Evolutionary conservation across 2,329 filamentous ascomycete genomes (phyloP), one percentile per base, ranked within the genome.

Genomic region (Sclerotiophoma versabilis): DNA sequence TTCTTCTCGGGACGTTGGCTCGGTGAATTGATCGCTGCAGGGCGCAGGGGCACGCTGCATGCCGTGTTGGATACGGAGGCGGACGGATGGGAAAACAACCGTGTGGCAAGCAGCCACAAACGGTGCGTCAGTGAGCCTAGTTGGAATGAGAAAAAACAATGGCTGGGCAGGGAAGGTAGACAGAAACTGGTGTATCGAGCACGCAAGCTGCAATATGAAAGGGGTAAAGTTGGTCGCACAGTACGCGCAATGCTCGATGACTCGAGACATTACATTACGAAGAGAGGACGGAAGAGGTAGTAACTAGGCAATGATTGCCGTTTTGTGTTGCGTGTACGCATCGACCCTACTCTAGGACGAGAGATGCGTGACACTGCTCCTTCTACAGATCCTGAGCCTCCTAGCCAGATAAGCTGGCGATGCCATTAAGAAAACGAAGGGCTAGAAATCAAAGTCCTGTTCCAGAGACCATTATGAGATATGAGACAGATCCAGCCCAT

Each of bases 401-500:
- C 30, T 30, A 23, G 45, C 51, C 39, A 49, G 39, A 17, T 25
- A 46, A 29, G 41, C 34, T 26, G 51, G 45, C 34, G 27, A 41
- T 45, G 41, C 45, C 39, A 49, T 46, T 30, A 45, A 32, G 46
- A 49, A 49, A 49, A 49, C 12, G 45, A 49, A 45, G 34, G 10
- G 45, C 45, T 45, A 34, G 39, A 54, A 36, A 45, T 17, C 20
- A 47, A 25, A 23, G 19, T 36, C 41, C 45, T 49, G 45, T 46
- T 34, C 45, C 39, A 29, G 29, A 39, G 19, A 54, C 45, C 27
- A 54, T 54, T 49, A 54, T 36, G 51, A 49, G 49, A 41, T 41
- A 49, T 54, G 45, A 54, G 29, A 49, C 51, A 49, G 41, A 41
- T 41, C 45, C 51, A 54, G 51, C 39, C 51, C 33, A 54, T 54